These are phyloP conservation scores for Datura wrightii DNA, from an alignment of 257 asterid genomes.

Conservation along the genomic window DNA sequence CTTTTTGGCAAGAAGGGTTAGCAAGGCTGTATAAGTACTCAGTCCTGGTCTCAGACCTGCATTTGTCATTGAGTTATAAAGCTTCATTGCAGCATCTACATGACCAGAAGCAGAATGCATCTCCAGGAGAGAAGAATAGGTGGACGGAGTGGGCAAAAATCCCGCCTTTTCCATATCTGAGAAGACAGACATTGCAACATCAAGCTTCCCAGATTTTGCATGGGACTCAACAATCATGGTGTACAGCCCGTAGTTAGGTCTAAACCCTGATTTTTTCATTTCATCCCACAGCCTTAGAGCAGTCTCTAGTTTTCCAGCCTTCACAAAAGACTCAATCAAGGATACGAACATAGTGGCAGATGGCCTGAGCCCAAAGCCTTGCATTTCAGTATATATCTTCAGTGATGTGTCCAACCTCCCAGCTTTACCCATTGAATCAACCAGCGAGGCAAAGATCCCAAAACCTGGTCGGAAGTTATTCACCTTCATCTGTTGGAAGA, in stretches of 20 bases:
- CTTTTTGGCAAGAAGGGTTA: constrained; percentile 83
- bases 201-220: constrained; percentile 97
- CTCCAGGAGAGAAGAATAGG: constrained; percentile 91
- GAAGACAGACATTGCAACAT: constrained; percentile 84
- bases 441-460: constrained; percentile 49
- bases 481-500: constrained; percentile 59
- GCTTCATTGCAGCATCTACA: constrained; percentile 91
- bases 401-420: constrained; percentile 83
- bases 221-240: constrained; percentile 92
- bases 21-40: constrained; percentile 76
- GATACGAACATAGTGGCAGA: constrained; percentile 88
- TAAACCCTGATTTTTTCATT: constrained; percentile 87
- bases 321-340: constrained; percentile 82
- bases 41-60: constrained; percentile 89
- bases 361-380: constrained; percentile 81
- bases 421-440: constrained; percentile 65
- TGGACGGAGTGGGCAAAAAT: constrained; percentile 92
- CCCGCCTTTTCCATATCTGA: constrained; percentile 96
- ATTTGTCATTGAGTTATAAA: constrained; percentile 93
- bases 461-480: constrained; percentile 47
- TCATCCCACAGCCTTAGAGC: constrained; percentile 89
- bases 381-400: constrained; percentile 89
- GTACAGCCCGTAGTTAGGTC: constrained; percentile 91
- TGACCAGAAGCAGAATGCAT: constrained; percentile 93
- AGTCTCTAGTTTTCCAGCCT: constrained; percentile 88